A percentile compares a stretch with the other conserved stretches of the same genome.
Evolutionary conservation across 495 filamentous ascomycete species (phyloP).

Genomic region (Penicillium soppii): DNA sequence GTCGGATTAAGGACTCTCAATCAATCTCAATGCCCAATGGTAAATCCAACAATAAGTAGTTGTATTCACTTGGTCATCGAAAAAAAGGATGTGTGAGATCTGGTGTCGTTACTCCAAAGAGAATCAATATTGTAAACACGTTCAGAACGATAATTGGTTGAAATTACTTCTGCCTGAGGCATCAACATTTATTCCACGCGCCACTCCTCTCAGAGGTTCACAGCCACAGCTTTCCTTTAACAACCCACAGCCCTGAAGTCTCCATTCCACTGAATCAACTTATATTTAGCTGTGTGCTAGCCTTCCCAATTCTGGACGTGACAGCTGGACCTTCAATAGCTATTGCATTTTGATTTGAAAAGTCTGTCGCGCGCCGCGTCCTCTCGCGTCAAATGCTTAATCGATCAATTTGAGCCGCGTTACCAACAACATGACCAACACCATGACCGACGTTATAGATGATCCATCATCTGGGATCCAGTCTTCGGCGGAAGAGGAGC

Average conservation of each 20-base stretch:
- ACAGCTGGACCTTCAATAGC: too few relatives aligned
- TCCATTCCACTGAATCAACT: neutral
- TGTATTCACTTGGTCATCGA: neutral
- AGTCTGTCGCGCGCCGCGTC: neutral
- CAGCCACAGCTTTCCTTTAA: too few relatives aligned
- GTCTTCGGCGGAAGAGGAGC: slow-evolving; percentile 37
- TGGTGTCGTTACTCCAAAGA: slow-evolving; percentile 1
- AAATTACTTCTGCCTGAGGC: neutral
- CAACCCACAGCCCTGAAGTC: slow-evolving; percentile 3
- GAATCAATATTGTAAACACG: slow-evolving; percentile 3
- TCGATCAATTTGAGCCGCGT: neutral
- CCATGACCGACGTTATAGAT: slow-evolving; percentile 29
- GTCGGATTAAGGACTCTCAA: neutral
- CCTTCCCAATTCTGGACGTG: neutral
- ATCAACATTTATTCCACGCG: neutral
- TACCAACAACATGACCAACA: slow-evolving; percentile 12
- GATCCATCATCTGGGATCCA: slow-evolving; percentile 29
- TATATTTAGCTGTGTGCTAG: neutral
- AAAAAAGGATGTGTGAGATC: neutral
- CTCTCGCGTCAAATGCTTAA: slow-evolving; percentile 10
- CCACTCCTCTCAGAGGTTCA: too few relatives aligned
- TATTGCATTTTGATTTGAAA: too few relatives aligned
- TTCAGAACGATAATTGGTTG: neutral
- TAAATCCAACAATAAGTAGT: neutral
- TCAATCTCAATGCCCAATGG: neutral